Evolutionary conservation across 768 basidiomycete species (phyloP), one percentile per base, ranked within the genome.

Genomic region (Xanthoconium stramineum): DNA sequence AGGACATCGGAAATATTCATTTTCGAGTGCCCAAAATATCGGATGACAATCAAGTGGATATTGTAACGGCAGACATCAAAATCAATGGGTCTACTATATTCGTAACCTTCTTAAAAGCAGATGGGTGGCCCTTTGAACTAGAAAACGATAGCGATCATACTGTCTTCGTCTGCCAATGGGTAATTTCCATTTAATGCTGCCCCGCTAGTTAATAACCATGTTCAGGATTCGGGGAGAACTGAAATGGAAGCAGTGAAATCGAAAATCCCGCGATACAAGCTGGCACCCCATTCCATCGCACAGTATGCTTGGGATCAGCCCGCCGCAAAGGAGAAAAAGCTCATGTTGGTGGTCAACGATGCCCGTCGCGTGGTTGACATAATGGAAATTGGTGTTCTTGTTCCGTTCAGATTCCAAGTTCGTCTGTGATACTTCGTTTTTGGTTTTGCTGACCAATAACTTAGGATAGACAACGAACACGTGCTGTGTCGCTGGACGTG

Each of bases 301-400:
- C 75, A 82, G 33, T 99, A 98, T 68, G 89, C 94, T 6, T 99
- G 96, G 96, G 97, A 99, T 66, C 84, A 80, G 56, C 97, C 97
- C 8, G 90, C 94, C 3, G 86, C 86, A 1, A 76, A 77, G 45
- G 86, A 89, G 62, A 98, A 96, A 74, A 86, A 84, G 60, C 76
- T 99, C 28, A 69, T 83, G 36, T 75, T 99, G 20, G 69, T 70
- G 11, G 78, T 86, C 47, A 85, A 85, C 42, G 80, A 80, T 24
- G 73, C 81, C 51, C 82, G 80, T 12, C 82, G 91, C 30, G 70
- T 78, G 20, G 76, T 98, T 49, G 96, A 98, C 67, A 86, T 96
- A 57, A 87, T 96, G 86, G 97, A 98, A 71, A 98, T 99, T 20
- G 97, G 97, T 29, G 83, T 89, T 60, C 80, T 96, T 7, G 72